phyloP scores from a whole-genome alignment of 495 filamentous ascomycete genomes.

The Ramalina intermedia region DNA sequence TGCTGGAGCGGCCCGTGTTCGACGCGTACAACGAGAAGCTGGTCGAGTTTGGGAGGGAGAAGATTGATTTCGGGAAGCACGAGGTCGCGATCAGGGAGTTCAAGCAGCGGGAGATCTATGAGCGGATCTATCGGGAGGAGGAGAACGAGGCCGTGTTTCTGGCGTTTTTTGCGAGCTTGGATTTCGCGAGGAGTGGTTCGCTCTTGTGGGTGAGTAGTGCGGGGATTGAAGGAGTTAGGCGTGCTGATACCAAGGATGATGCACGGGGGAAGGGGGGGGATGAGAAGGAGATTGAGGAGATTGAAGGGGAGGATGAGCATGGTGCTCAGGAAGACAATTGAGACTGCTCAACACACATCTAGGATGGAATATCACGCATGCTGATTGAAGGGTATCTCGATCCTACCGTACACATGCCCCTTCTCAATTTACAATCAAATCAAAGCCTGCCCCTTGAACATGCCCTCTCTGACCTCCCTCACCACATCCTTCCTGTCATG shows the following conservation, averaged over 20 bases:
- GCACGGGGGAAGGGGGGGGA: neutral
- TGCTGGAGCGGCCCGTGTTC: conserved; percentile 85
- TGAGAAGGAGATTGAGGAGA: neutral
- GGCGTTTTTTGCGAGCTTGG: conserved; percentile 12
- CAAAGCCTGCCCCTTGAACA: conserved; percentile 81
- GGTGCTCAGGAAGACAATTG: neutral
- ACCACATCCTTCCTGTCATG: conserved; percentile 82
- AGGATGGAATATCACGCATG: neutral
- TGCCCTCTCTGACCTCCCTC: conserved; percentile 80
- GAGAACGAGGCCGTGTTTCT: conserved; percentile 47
- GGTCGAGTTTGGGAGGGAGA: conserved; percentile 41
- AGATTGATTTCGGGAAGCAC: conserved; percentile 64
- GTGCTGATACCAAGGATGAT: neutral
- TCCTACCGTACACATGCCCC: neutral
- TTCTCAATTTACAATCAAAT: conserved; percentile 33
- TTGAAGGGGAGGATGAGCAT: conserved; percentile 8
- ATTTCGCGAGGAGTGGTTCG: conserved; percentile 5
- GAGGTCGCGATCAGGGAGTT: conserved; percentile 70
- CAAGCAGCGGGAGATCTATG: conserved; percentile 87
- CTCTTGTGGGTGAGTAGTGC: conserved; percentile 12
- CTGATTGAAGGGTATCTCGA: neutral
- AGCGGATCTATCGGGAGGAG: conserved; percentile 78
- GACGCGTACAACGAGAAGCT: conserved; percentile 61
- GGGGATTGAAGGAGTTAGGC: conserved; percentile 9
- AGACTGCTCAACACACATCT: too few species aligned